These are phyloP conservation scores for Coemansia sp. DNA, from an alignment of 192 early-diverging fungal genomes.

Conservation along the genomic window DNA sequence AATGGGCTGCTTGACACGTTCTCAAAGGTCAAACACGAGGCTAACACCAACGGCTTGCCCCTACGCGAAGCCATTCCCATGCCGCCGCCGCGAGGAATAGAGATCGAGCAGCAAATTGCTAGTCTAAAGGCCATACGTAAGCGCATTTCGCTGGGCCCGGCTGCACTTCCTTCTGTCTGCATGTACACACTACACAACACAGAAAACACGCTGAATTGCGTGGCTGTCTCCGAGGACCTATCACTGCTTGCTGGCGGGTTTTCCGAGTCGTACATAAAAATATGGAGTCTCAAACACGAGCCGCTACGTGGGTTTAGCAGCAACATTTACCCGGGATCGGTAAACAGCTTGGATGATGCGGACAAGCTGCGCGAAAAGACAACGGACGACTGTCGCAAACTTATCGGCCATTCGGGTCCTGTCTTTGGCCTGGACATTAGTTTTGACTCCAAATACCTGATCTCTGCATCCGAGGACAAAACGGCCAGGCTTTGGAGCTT, in stretches of 20 bases:
- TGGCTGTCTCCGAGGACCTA: constrained; percentile 80
- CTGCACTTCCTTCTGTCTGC: constrained; percentile 83
- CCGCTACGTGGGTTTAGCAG: constrained; percentile 66
- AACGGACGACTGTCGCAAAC: constrained; percentile 60
- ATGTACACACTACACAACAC: constrained; percentile 97
- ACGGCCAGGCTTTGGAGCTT: constrained; percentile 97
- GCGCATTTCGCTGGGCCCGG: constrained; percentile 65
- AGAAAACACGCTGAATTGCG: constrained; percentile 79
- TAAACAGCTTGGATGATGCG: constrained; percentile 61
- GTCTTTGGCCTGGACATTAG: constrained; percentile 88
- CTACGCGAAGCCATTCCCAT: constrained; percentile 42
- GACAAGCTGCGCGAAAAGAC: constrained; percentile 63
- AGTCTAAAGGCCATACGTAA: constrained; percentile 75
- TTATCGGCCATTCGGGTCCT: constrained; percentile 90
- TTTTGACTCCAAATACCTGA: constrained; percentile 77
- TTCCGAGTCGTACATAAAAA: constrained; percentile 87
- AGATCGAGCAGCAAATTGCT: constrained; percentile 79
- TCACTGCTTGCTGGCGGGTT: constrained; percentile 87
- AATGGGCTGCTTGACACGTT: constrained; percentile 58
- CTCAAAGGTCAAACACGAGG: constrained; percentile 65
- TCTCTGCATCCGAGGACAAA: constrained; percentile 91
- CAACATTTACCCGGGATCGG: constrained; percentile 60
- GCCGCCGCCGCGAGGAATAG: constrained; percentile 63
- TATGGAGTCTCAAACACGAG: constrained; percentile 88
- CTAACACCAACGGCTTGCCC: constrained; percentile 59